A percentile compares a stretch with the other conserved stretches of the same genome.
phyloP scores from a whole-genome alignment of 495 filamentous ascomycete species.

The Podospora bellae-mahoneyi region DNA sequence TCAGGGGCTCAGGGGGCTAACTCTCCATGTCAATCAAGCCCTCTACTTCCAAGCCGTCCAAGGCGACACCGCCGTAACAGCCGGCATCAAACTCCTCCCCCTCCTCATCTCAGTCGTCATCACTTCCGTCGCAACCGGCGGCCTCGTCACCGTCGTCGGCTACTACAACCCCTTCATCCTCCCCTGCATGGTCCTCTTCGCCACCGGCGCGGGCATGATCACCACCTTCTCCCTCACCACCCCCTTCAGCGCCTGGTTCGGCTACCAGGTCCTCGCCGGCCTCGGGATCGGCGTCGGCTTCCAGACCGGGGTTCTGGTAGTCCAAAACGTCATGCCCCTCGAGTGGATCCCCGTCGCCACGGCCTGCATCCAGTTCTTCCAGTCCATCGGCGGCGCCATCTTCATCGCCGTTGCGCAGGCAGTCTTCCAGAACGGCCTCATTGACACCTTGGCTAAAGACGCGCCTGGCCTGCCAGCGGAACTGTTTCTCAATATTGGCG shows the following conservation, averaged over 20 bases:
- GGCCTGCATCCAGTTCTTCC: slow-evolving; percentile 62
- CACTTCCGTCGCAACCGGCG: slow-evolving; percentile 44
- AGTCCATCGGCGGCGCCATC: slow-evolving; percentile 66
- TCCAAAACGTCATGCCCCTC: slow-evolving; percentile 44
- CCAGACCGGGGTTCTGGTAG: slow-evolving; percentile 51
- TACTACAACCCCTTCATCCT: slow-evolving; percentile 54
- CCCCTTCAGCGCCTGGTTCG: slow-evolving; percentile 48
- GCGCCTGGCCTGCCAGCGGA: slow-evolving; percentile 34
- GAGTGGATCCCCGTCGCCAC: slow-evolving; percentile 62
- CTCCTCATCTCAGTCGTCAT: slow-evolving; percentile 66
- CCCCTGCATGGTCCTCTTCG: slow-evolving; percentile 41
- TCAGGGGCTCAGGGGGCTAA: no score
- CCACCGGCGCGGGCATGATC: slow-evolving; percentile 51
- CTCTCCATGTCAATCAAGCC: slow-evolving; percentile 28
- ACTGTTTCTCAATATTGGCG: slow-evolving; percentile 45
- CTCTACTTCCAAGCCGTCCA: slow-evolving; percentile 92
- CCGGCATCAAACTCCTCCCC: slow-evolving; percentile 76
- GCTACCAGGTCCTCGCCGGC: slow-evolving; percentile 50
- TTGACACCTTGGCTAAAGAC: slow-evolving; percentile 29
- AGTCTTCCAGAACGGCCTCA: slow-evolving; percentile 61
- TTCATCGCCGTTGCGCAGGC: slow-evolving; percentile 65
- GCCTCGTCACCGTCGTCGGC: slow-evolving; percentile 43
- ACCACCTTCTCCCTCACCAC: slow-evolving; percentile 46
- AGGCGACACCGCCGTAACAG: slow-evolving; percentile 62
- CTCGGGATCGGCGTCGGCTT: slow-evolving; percentile 46